These are phyloP conservation scores for Xylariaceae sp. DNA, from an alignment of 2,329 filamentous ascomycete species.

Conservation along the genomic window DNA sequence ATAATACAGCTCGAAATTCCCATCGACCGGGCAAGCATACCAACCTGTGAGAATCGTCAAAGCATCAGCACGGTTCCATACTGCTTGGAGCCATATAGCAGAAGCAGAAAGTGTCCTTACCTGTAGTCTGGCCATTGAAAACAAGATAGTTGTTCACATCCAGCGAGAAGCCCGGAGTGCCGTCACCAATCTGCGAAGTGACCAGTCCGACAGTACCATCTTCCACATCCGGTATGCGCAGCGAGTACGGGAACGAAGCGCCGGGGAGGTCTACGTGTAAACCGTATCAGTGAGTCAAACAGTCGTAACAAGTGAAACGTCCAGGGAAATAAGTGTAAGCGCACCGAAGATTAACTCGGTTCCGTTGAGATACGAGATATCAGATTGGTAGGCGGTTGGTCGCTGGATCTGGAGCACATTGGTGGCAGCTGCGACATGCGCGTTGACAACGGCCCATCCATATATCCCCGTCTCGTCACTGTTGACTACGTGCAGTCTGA, in stretches of 20 bases:
- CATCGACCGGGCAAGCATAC: slow-evolving; percentile 20
- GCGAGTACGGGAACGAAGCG: slow-evolving; percentile 3
- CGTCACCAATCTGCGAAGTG: slow-evolving; percentile 8
- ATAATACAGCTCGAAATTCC: slow-evolving; percentile 20
- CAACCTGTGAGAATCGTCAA: slow-evolving; percentile 14
- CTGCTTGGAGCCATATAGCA: too few relatives aligned
- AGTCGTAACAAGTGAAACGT: too few relatives aligned
- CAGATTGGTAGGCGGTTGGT: slow-evolving; percentile 17
- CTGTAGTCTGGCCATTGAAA: slow-evolving; percentile 14
- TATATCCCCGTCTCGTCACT: slow-evolving; percentile 5
- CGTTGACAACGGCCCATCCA: slow-evolving; percentile 20
- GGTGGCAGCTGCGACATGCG: slow-evolving; percentile 13
- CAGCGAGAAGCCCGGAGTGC: slow-evolving; percentile 16
- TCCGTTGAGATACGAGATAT: slow-evolving; percentile 14
- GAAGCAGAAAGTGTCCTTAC: neutral
- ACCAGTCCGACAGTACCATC: slow-evolving; percentile 15
- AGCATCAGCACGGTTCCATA: neutral
- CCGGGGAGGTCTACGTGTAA: slow-evolving; percentile 4
- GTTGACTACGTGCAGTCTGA: slow-evolving; percentile 14
- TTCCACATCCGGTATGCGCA: slow-evolving; percentile 14
- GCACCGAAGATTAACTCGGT: slow-evolving; percentile 18
- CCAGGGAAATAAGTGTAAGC: neutral
- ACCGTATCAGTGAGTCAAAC: neutral
- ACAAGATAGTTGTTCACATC: slow-evolving; percentile 6
- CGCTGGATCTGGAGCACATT: slow-evolving; percentile 23